These are phyloP conservation scores for Silene conica DNA, from an alignment of 148 eudicot genomes.

Conservation along the genomic window DNA sequence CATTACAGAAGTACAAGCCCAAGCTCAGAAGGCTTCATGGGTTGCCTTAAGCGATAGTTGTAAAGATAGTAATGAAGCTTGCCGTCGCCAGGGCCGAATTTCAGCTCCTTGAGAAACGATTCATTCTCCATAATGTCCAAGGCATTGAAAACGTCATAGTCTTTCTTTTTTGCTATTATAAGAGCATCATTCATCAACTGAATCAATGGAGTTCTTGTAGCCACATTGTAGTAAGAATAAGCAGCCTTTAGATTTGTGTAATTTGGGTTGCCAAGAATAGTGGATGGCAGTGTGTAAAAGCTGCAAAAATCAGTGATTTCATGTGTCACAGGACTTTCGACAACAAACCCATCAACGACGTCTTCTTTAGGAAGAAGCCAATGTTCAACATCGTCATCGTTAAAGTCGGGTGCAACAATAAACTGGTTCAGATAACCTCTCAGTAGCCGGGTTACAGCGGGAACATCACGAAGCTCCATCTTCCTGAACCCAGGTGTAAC, in stretches of 20 bases:
- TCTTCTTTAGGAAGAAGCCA: slow-evolving; percentile 79
- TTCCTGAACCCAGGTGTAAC: slow-evolving; percentile 77
- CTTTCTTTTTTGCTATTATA: slow-evolving; percentile 64
- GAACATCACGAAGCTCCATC: slow-evolving; percentile 86
- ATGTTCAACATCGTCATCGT: slow-evolving; percentile 83
- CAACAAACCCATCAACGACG: slow-evolving; percentile 75
- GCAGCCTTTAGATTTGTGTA: slow-evolving; percentile 71
- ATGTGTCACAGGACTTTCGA: slow-evolving; percentile 71
- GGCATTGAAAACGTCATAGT: slow-evolving; percentile 84
- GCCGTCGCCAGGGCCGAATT: slow-evolving; percentile 94
- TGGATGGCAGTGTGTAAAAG: slow-evolving; percentile 80
- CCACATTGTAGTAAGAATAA: slow-evolving; percentile 85
- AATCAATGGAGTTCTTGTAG: slow-evolving; percentile 71
- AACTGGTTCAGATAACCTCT: slow-evolving; percentile 66
- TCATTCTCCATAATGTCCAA: slow-evolving; percentile 89
- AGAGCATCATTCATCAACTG: slow-evolving; percentile 91
- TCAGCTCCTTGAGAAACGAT: slow-evolving; percentile 71
- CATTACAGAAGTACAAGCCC: slow-evolving; percentile 79
- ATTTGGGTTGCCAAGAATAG: slow-evolving; percentile 68
- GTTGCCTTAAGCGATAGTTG: slow-evolving; percentile 67
- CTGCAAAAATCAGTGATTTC: slow-evolving; percentile 90
- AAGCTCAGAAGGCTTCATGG: slow-evolving; percentile 73
- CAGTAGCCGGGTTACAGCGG: slow-evolving; percentile 78
- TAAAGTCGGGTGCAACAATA: slow-evolving; percentile 72
- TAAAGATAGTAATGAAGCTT: slow-evolving; percentile 90